Base-by-base conservation (phyloP, 306 rosid species). In the Hippophae tibetana region DNA sequence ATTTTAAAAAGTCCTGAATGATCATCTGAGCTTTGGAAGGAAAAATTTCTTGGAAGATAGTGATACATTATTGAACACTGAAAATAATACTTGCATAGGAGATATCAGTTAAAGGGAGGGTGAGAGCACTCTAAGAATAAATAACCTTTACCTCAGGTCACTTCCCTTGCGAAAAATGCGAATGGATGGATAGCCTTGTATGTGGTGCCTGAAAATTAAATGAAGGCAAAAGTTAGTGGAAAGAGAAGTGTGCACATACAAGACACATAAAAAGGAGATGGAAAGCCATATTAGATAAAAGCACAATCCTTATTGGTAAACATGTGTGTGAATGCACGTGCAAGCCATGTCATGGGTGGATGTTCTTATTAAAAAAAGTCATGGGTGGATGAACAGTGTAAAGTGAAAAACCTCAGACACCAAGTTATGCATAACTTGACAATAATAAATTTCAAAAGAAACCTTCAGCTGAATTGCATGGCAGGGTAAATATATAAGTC, bases 171-270 rank as follows among this genome's bases (percentile, higher is more conserved):
- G 96, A 56, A 92, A 92, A 68, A 92, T 88, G 67, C 99, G 99
- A 75, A 92, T 82, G 26, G 99, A 88, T 9, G 99, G 99, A 80
- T 92, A 92, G 45, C 96, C 99, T 79, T 92, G 99, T 65, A 92
- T 84, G 78, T 92, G 99, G 75, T 92, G 46, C 86, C 99, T 92
- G 81, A 74, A 76, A 53, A 77, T 55, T 76, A 47, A 67, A 57
- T 58, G 48, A 63, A 70, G 54, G 60, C 42, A 64, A 2, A 61
- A 10, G 59, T 65, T 48, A 79, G 73, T 38, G 43, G 63, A 13
- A 31, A 27, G 42, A 48, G 61, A 48, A 51, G 42, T 13, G n/a
- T 51, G 40, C 25, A 53, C 51, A 72, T 52, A 72, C 74, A 56
- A 72, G 43, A 23, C 49, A 63, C 52, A 52, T 13, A 11, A 59